Base-by-base conservation (phyloP, 2,329 filamentous ascomycete species). In the Verticillium longisporum region DNA sequence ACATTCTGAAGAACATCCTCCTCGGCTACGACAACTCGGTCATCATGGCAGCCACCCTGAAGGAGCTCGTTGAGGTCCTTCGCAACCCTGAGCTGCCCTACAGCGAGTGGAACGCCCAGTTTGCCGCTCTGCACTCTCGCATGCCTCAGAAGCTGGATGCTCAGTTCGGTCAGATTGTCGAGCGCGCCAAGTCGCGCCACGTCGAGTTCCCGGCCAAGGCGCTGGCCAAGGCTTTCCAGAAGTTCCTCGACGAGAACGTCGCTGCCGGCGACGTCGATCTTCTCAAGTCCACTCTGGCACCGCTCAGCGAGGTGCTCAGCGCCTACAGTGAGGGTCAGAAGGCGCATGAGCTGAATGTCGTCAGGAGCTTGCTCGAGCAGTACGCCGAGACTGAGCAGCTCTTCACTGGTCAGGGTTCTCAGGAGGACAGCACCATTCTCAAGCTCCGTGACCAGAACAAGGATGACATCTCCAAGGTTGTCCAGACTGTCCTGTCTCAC, bases 11-110 rank as follows among this genome's bases (percentile, higher is more conserved):
- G 71, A 93, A 97, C 76, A 98, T 99, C 66, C 85, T 99, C 15
- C 82, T 88, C 69, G 95, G 95, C 62, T 99, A 92, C 72, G 95
- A 99, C 78, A 99, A 99, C 83, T 94, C 96, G 67, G 89, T 97
- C 67, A 92, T 98, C 75, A 97, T 99, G 94, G 84, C 86, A 58
- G 77, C 86, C 62, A 95, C 92, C 1, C 81, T 99, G 26, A 92
- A 91, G 76, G 91, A 95, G 72, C 82, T 98, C 41, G 88, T 97
- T n/a, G 86, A 92, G 63, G 93, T 99, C 11, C 85, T 99, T 26
- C 88, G 94, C 53, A 86, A 97, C 70, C 87, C 90, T 1, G 93
- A 97, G 70, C 84, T 99, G 65, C 95, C 95, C 1, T 99, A 95
- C 73, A 92, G 94, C 74, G 92, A 99, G 76, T 99, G 94, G 91